Conservation (phyloP, 1,139 yeast genomes). For the Debaryomyces sp. region DNA sequence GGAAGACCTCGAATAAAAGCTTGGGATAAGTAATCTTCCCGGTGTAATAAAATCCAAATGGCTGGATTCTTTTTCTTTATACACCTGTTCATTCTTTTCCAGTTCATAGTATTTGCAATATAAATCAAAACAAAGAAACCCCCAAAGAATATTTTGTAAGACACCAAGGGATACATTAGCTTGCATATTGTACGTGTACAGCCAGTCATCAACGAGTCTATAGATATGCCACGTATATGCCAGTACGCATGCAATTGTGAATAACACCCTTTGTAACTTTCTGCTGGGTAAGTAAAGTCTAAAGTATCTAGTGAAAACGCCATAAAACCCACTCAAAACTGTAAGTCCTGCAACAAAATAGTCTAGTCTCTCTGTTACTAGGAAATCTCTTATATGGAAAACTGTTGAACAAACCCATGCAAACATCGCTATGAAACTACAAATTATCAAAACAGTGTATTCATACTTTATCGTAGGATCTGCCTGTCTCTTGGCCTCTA, state of each 20-base stretch:
- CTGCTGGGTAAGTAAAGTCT: constrained; percentile 50
- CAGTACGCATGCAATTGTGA: constrained; percentile 45
- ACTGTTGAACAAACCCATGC: constrained; percentile 90
- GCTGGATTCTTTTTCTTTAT: constrained; percentile 12
- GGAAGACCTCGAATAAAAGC: constrained; percentile 40
- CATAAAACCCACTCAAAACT: constrained; percentile 77
- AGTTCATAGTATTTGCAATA: constrained; percentile 31
- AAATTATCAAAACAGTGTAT: constrained; percentile 41
- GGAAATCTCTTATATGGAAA: constrained; percentile 84
- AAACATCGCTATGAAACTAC: constrained; percentile 60
- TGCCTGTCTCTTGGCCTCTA: constrained; percentile 16
- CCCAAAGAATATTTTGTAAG: constrained; percentile 60
- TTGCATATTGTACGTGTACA: constrained; percentile 91
- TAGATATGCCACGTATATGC: constrained; percentile 66
- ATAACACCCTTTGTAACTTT: constrained; percentile 26
- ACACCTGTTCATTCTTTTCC: constrained; percentile 19
- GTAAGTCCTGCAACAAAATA: constrained; percentile 93
- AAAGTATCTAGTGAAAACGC: constrained; percentile 59
- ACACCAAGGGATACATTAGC: constrained; percentile 83
- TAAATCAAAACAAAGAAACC: constrained; percentile 32
- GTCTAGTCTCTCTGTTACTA: constrained; percentile 80
- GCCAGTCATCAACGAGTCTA: constrained; percentile 75
- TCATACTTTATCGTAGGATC: constrained; percentile 22
- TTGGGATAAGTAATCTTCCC: constrained; percentile 27
- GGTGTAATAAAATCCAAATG: constrained; percentile 33